Evolutionary conservation across 176 grass and related monocot genomes (phyloP).

Genomic region (Oryza glaberrima): DNA sequence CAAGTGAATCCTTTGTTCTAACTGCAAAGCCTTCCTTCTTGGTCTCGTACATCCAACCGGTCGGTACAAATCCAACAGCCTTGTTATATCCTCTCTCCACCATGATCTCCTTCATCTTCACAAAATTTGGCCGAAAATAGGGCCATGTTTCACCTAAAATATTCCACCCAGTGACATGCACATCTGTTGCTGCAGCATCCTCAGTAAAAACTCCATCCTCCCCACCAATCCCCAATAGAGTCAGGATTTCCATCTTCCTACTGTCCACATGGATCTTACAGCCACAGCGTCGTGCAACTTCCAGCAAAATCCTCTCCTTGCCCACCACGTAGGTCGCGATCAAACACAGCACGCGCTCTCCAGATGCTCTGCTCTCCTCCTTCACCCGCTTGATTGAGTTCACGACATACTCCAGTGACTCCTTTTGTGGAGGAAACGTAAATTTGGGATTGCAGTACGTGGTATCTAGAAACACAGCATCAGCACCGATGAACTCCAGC

Average conservation of each 20-base stretch:
- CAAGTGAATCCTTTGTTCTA: slow-evolving; percentile 71
- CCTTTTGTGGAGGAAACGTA: slow-evolving; percentile 74
- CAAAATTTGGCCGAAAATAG: slow-evolving; percentile 87
- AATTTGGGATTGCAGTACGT: slow-evolving; percentile 93
- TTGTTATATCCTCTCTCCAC: slow-evolving; percentile 74
- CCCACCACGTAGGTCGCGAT: slow-evolving; percentile 85
- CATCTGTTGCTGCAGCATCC: slow-evolving; percentile 57
- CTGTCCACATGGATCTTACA: slow-evolving; percentile 80
- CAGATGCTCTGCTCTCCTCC: slow-evolving; percentile 49
- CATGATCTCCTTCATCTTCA: slow-evolving; percentile 90
- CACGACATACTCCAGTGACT: slow-evolving; percentile 76
- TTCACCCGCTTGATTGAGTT: slow-evolving; percentile 57
- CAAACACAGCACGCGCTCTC: slow-evolving; percentile 64
- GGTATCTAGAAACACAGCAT: slow-evolving; percentile 87
- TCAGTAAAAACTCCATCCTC: slow-evolving; percentile 69
- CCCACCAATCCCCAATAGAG: slow-evolving; percentile 58
- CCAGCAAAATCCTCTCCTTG: slow-evolving; percentile 94
- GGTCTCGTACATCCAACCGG: slow-evolving; percentile 87
- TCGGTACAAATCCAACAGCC: slow-evolving; percentile 86
- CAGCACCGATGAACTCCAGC: slow-evolving; percentile 67
- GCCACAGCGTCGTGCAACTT: slow-evolving; percentile 67
- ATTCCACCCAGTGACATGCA: slow-evolving; percentile 85
- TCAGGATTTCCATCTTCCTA: slow-evolving; percentile 80
- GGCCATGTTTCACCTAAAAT: slow-evolving; percentile 94
- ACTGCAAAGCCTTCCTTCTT: slow-evolving; percentile 84